These are phyloP conservation scores for Conringia planisiliqua DNA, from an alignment of 345 rosid genomes.

Conservation along the genomic window DNA sequence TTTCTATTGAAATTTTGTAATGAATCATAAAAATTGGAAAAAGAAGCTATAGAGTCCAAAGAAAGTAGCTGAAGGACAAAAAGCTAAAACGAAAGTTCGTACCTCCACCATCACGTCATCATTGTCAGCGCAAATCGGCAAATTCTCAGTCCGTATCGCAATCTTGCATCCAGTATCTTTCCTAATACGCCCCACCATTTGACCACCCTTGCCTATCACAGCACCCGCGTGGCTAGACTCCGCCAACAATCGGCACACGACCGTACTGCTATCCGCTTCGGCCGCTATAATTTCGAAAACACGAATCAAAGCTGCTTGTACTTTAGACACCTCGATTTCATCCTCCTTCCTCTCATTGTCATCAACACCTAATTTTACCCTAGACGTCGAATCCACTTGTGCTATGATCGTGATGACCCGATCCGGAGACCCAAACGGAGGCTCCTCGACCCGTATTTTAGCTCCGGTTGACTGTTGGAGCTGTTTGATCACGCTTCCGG, in stretches of 20 bases:
- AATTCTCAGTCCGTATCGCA: slow-evolving; percentile 58
- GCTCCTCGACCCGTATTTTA: slow-evolving; percentile 78
- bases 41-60: neutral
- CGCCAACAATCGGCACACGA: slow-evolving; percentile 70
- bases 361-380: slow-evolving; percentile 13
- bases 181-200: slow-evolving; percentile 71
- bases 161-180: slow-evolving; percentile 70
- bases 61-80: neutral
- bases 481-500: slow-evolving; percentile 74
- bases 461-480: slow-evolving; percentile 72
- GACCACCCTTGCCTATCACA: slow-evolving; percentile 87
- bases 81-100: neutral
- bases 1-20: neutral
- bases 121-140: slow-evolving; percentile 61
- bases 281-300: slow-evolving; percentile 64
- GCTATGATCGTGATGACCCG: slow-evolving; percentile 64
- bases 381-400: slow-evolving; percentile 29
- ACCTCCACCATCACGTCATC: slow-evolving; percentile 88
- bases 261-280: slow-evolving; percentile 38
- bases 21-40: neutral
- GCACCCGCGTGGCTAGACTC: slow-evolving; percentile 70
- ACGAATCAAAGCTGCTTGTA: slow-evolving; percentile 71
- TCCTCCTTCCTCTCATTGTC: slow-evolving; percentile 25
- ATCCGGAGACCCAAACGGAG: slow-evolving; percentile 57
- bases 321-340: slow-evolving; percentile 61